Conservation (phyloP, 2,329 filamentous ascomycete genomes). For the Fusarium anguioides region DNA sequence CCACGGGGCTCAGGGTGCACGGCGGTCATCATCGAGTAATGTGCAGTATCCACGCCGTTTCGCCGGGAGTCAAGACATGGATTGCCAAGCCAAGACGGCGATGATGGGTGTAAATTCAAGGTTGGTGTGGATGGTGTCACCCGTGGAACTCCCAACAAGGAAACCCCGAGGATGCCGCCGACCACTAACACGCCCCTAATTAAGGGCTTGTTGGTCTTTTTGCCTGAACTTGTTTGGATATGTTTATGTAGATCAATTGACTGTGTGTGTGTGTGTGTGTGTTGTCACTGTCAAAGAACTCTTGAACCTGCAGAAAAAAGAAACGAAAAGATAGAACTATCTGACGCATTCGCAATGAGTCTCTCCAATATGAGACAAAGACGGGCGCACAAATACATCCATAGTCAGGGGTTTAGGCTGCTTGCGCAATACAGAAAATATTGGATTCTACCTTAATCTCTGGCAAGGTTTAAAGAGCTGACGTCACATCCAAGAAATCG, state of each 20-base stretch:
- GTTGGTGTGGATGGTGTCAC: conserved; percentile 33
- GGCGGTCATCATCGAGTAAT: conserved; percentile 34
- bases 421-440: conserved; percentile 22
- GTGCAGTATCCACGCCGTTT: conserved; percentile 27
- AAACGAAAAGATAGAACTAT: conserved; percentile 10
- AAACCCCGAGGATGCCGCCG: conserved; percentile 42
- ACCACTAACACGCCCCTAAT: background rate
- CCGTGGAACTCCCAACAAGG: conserved; percentile 38
- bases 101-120: too few relatives aligned
- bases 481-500: conserved; percentile 38
- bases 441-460: background rate
- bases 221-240: conserved; percentile 1
- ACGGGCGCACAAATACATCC: conserved; percentile 22
- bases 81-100: conserved; percentile 3
- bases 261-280: too few relatives aligned
- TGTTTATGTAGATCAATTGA: conserved; percentile 28
- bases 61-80: conserved; percentile 22
- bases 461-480: conserved; percentile 28
- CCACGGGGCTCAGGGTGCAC: conserved; percentile 40
- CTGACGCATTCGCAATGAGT: conserved; percentile 20
- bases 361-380: conserved; percentile 27
- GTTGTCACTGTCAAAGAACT: background rate
- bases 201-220: background rate
- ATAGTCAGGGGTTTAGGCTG: background rate
- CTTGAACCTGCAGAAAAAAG: background rate